These are phyloP conservation scores for Geotrichum candidum DNA, from an alignment of 1,139 yeast species.

Conservation along the genomic window DNA sequence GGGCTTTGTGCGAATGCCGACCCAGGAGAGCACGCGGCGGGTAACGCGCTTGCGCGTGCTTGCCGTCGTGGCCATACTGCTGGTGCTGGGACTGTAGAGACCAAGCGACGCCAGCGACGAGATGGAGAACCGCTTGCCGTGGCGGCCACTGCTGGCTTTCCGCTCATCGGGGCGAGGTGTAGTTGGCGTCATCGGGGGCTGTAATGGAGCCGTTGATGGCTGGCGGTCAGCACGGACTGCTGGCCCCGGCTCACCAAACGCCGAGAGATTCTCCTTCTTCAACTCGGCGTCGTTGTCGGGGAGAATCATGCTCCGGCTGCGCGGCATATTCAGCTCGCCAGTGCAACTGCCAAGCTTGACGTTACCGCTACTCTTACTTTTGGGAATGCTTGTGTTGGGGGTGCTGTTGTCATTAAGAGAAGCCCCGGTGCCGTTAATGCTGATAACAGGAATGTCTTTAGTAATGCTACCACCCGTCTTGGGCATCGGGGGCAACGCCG, in stretches of 20 bases:
- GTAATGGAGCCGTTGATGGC: not conserved
- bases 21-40: not conserved
- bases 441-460: not conserved
- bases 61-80: not conserved
- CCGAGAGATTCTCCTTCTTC: slow-evolving; percentile 13
- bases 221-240: slow-evolving; percentile 21
- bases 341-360: not conserved
- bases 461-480: not conserved
- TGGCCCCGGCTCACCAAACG: slow-evolving; percentile 32
- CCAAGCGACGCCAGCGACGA: slow-evolving; percentile 11
- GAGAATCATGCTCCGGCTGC: not conserved
- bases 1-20: not conserved
- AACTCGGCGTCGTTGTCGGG: not conserved
- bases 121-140: slow-evolving; percentile 10
- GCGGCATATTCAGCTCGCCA: not conserved
- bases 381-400: not conserved
- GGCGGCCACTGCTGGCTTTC: not conserved
- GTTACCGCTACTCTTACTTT: not conserved
- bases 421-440: not conserved
- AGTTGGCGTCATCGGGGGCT: not conserved
- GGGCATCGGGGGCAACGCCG: not conserved
- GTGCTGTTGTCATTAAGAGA: not conserved
- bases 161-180: not conserved
- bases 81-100: not conserved
- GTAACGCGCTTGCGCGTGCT: not conserved